Evolutionary conservation across 1,284 basidiomycete genomes (phyloP).

Genomic region (Singerocomus rubriflavus): DNA sequence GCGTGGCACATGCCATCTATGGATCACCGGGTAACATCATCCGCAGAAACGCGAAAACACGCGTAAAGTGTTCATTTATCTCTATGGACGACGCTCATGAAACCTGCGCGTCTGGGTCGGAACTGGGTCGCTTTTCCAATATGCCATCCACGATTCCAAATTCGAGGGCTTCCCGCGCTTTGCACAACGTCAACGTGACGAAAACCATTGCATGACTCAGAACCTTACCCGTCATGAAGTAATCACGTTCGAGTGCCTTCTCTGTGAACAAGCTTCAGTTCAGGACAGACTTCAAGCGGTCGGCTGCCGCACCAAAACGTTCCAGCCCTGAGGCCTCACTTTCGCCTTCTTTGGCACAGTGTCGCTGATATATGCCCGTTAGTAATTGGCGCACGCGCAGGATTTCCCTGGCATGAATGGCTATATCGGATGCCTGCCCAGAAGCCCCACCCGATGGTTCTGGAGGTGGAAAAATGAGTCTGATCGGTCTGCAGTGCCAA

Average conservation of each 20-base stretch:
- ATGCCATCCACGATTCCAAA: slow-evolving; percentile 93
- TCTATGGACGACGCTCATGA: slow-evolving; percentile 20
- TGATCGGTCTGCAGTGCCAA: slow-evolving; percentile 12
- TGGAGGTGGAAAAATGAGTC: slow-evolving; percentile 33
- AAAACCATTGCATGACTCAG: slow-evolving; percentile 14
- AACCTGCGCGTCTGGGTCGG: slow-evolving; percentile 33
- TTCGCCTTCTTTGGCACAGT: slow-evolving; percentile 71
- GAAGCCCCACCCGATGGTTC: slow-evolving; percentile 93
- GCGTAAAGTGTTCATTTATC: slow-evolving; percentile 8
- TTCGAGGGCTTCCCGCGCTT: slow-evolving; percentile 80
- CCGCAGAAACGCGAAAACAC: slow-evolving; percentile 9
- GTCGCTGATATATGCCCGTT: slow-evolving; percentile 81
- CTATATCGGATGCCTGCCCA: slow-evolving; percentile 91
- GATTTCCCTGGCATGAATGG: slow-evolving; percentile 92
- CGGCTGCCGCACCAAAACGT: slow-evolving; percentile 68
- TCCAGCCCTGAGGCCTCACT: slow-evolving; percentile 57
- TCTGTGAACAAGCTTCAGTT: slow-evolving; percentile 46
- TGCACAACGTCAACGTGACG: slow-evolving; percentile 21
- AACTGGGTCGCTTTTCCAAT: slow-evolving; percentile 65
- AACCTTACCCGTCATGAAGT: slow-evolving; percentile 83
- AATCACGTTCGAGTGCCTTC: slow-evolving; percentile 86
- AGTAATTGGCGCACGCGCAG: slow-evolving; percentile 78
- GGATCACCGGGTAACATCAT: slow-evolving; percentile 3
- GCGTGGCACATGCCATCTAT: slow-evolving; percentile 1
- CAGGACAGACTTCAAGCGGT: slow-evolving; percentile 8